These are phyloP conservation scores for Hibiscus mutabilis DNA, from an alignment of 345 rosid genomes.

Conservation along the genomic window DNA sequence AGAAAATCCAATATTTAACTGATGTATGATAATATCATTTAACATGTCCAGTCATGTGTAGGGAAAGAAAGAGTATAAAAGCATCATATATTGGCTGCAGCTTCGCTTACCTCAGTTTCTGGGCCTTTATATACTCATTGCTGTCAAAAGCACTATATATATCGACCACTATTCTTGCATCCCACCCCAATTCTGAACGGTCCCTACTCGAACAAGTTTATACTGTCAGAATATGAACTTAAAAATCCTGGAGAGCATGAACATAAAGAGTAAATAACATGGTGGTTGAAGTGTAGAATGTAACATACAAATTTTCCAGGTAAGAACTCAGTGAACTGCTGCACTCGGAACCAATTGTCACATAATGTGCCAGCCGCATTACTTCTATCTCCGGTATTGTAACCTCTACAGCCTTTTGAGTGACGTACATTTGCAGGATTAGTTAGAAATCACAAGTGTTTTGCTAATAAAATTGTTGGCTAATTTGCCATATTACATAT, in stretches of 20 bases:
- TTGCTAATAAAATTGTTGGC: neutral
- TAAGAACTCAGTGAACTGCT: conserved; percentile 40
- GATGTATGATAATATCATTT: no score
- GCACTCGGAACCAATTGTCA: conserved; percentile 58
- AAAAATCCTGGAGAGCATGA: neutral
- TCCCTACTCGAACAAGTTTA: conserved; percentile 29
- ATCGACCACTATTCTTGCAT: conserved; percentile 49
- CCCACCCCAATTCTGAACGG: conserved; percentile 49
- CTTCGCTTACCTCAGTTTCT: conserved; percentile 45
- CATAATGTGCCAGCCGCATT: conserved; percentile 68
- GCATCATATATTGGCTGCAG: neutral
- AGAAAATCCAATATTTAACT: no score
- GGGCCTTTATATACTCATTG: conserved; percentile 57
- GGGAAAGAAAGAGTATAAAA: no score
- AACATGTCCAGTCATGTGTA: no score
- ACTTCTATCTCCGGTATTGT: conserved; percentile 65
- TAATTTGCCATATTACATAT: neutral
- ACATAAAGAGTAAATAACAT: neutral
- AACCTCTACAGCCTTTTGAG: conserved; percentile 48
- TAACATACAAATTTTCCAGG: conserved; percentile 42
- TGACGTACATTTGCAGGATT: neutral
- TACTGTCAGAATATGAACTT: conserved; percentile 5
- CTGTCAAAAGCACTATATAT: conserved; percentile 52
- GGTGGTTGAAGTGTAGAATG: neutral
- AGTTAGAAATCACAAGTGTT: conserved; percentile 11